Evolutionary conservation across 306 rosid species (phyloP).

Genomic region (Abrus precatorius): DNA sequence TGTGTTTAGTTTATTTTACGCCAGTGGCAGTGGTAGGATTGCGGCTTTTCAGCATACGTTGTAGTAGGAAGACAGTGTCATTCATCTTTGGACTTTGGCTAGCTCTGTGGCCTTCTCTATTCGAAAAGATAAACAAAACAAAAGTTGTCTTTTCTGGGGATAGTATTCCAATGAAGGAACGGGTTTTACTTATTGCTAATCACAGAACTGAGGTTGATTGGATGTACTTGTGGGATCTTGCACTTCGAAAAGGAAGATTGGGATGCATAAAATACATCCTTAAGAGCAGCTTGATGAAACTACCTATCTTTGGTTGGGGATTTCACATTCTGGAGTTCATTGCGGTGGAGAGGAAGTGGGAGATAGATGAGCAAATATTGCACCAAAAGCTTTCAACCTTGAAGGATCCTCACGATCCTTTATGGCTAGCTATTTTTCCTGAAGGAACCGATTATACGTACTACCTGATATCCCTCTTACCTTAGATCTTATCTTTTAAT

Average conservation of each 20-base stretch:
- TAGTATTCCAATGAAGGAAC: slow-evolving; percentile 74
- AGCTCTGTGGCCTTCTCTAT: slow-evolving; percentile 87
- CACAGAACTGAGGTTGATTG: slow-evolving; percentile 99
- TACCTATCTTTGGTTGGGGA: slow-evolving; percentile 97
- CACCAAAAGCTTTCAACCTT: slow-evolving; percentile 67
- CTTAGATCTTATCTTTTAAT: slow-evolving; percentile 31
- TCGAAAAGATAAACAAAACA: slow-evolving; percentile 85
- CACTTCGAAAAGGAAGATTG: slow-evolving; percentile 78
- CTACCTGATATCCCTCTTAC: slow-evolving; percentile 50
- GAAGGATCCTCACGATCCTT: slow-evolving; percentile 71
- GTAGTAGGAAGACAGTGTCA: slow-evolving; percentile 79
- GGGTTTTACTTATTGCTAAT: slow-evolving; percentile 83
- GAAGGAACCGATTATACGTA: slow-evolving; percentile 98
- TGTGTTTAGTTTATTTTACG: slow-evolving; percentile 73
- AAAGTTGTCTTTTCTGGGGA: slow-evolving; percentile 87
- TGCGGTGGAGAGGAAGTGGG: slow-evolving; percentile 96
- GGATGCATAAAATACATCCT: slow-evolving; percentile 89
- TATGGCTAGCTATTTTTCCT: slow-evolving; percentile 94
- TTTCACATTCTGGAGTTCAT: slow-evolving; percentile 93
- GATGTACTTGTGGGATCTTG: slow-evolving; percentile 99
- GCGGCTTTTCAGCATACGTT: slow-evolving; percentile 64
- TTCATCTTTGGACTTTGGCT: slow-evolving; percentile 79
- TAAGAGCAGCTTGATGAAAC: slow-evolving; percentile 94
- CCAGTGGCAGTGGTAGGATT: slow-evolving; percentile 60
- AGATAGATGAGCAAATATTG: slow-evolving; percentile 73